These are phyloP conservation scores for Lasiodiplodia gonubiensis DNA, from an alignment of 2,329 filamentous ascomycete genomes.

Conservation along the genomic window DNA sequence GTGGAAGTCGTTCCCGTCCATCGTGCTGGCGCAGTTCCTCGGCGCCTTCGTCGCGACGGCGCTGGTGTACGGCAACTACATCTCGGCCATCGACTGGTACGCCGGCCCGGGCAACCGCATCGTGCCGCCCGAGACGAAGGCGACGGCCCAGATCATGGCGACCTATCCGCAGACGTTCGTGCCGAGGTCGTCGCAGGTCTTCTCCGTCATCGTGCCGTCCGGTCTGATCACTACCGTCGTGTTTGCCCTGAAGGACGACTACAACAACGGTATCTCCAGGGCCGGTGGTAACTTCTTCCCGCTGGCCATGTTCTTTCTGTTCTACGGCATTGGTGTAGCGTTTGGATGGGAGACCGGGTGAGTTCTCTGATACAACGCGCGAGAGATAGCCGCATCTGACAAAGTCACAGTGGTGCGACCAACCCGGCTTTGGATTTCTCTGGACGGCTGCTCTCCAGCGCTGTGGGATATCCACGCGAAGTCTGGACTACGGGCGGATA, in stretches of 20 bases:
- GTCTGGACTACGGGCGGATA: conserved; percentile 72
- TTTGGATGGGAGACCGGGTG: conserved; percentile 81
- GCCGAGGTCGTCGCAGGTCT: conserved; percentile 70
- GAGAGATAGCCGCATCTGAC: background rate
- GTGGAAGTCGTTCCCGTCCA: conserved; percentile 73
- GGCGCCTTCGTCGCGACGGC: conserved; percentile 67
- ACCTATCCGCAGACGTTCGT: conserved; percentile 73
- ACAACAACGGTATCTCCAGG: conserved; percentile 40
- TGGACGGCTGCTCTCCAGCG: conserved; percentile 68
- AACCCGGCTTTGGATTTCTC: conserved; percentile 76
- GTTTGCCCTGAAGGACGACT: conserved; percentile 68
- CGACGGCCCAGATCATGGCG: conserved; percentile 74
- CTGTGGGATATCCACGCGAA: conserved; percentile 69
- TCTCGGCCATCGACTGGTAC: conserved; percentile 66
- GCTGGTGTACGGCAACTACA: conserved; percentile 52
- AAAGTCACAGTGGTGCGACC: conserved; percentile 47
- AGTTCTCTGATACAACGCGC: conserved; percentile 45
- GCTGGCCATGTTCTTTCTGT: conserved; percentile 70
- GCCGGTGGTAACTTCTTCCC: conserved; percentile 49
- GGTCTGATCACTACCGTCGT: conserved; percentile 74
- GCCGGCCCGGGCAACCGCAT: conserved; percentile 69
- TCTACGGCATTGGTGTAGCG: conserved; percentile 74
- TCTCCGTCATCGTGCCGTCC: conserved; percentile 73
- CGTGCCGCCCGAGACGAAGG: conserved; percentile 61
- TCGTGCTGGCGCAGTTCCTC: conserved; percentile 68